Evolutionary conservation across 768 basidiomycete genomes (phyloP).

Genomic region (Tulasnella sp.): DNA sequence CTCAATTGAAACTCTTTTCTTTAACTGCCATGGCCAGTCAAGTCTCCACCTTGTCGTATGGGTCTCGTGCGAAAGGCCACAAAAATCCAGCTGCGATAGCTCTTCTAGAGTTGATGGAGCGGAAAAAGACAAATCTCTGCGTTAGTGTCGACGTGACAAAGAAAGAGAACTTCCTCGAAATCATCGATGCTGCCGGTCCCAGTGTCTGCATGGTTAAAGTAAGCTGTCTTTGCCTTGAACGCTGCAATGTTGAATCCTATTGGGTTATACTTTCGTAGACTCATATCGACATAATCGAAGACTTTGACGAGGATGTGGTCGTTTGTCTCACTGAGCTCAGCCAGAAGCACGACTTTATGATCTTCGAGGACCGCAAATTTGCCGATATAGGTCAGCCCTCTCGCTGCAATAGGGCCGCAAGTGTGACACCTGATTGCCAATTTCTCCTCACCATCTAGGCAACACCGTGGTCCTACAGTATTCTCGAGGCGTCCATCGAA

Average conservation of each 20-base stretch:
- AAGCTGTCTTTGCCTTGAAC: constrained; percentile 13
- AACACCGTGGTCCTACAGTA: constrained; percentile 96
- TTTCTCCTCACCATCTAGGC: constrained; percentile 37
- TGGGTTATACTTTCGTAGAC: constrained; percentile 44
- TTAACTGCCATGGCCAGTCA: too few species aligned
- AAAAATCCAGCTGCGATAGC: constrained; percentile 65
- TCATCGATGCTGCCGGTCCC: constrained; percentile 82
- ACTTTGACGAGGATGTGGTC: constrained; percentile 69
- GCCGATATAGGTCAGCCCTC: constrained; percentile 79
- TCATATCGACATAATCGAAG: constrained; percentile 90
- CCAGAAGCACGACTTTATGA: constrained; percentile 77
- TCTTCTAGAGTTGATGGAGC: constrained; percentile 69
- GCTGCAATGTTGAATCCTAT: too few species aligned
- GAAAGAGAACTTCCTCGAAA: constrained; percentile 62
- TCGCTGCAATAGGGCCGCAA: too few species aligned
- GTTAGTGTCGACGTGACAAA: constrained; percentile 92
- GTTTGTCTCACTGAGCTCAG: constrained; percentile 58
- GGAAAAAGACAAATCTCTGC: constrained; percentile 84
- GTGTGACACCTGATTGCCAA: too few species aligned
- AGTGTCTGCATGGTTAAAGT: constrained; percentile 92
- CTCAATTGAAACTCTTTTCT: too few species aligned
- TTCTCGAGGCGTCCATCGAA: constrained; percentile 82
- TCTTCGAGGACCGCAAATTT: constrained; percentile 98
- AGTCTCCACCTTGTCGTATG: constrained; percentile 35
- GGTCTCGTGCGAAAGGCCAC: constrained; percentile 44